Conservation (phyloP, 78 protist genomes). For the Cavenderia fasciculata region DNA sequence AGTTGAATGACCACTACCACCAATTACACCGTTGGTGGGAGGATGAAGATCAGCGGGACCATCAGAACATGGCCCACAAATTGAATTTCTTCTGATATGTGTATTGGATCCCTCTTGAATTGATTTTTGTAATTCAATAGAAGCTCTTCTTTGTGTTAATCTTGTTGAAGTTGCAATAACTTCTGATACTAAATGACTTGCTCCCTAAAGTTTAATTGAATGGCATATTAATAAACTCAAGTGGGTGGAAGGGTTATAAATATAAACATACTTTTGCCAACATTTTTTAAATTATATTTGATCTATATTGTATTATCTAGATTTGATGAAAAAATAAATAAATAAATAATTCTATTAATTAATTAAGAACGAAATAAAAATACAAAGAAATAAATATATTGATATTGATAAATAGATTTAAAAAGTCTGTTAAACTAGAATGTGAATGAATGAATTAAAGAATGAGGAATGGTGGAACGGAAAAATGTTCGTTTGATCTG, state of each 20-base stretch:
- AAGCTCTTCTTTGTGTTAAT: constrained; percentile 48
- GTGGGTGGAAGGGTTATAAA: background rate
- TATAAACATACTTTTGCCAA: background rate
- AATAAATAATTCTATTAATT: too few relatives aligned
- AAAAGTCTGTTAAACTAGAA: too few relatives aligned
- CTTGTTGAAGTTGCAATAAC: constrained; percentile 6
- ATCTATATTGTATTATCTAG: background rate
- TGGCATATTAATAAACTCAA: background rate
- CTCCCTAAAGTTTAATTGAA: constrained; percentile 13
- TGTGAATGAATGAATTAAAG: too few relatives aligned
- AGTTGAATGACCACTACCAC: background rate
- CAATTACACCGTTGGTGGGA: too few relatives aligned
- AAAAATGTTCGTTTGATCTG: too few relatives aligned
- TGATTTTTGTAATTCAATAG: constrained; percentile 1
- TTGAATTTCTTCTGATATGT: constrained; percentile 64
- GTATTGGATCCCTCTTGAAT: background rate
- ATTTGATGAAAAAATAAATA: too few relatives aligned
- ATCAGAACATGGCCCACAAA: constrained; percentile 63
- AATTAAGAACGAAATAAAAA: too few relatives aligned
- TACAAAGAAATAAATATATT: too few relatives aligned
- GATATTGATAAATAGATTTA: too few relatives aligned
- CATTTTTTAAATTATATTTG: background rate
- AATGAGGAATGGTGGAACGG: too few relatives aligned
- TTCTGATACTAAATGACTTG: constrained; percentile 21
- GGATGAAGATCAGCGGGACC: background rate